Percentiles rank a stretch among this genome's conserved stretches.
Conservation (phyloP, 495 filamentous ascomycete genomes). For the Aspergillus avenaceus region DNA sequence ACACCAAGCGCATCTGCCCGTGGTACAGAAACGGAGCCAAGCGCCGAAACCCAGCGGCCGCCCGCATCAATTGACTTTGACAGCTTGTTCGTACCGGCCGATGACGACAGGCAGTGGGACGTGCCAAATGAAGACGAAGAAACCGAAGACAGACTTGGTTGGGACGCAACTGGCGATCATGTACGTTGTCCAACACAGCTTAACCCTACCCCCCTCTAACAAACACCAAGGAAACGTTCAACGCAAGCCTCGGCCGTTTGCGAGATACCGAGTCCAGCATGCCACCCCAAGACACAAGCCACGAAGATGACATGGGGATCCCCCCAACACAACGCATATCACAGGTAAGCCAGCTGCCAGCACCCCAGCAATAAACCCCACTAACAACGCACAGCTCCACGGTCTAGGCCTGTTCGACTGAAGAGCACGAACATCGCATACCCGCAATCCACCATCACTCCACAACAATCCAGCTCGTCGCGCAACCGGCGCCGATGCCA, state of each 20-base stretch:
- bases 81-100: conserved; percentile 72
- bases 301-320: conserved; percentile 37
- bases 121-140: conserved; percentile 67
- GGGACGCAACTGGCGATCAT: conserved; percentile 66
- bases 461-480: conserved; percentile 75
- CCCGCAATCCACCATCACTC: conserved; percentile 19
- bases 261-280: conserved; percentile 15
- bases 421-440: not conserved
- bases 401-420: conserved; percentile 45
- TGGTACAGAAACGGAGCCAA: conserved; percentile 6
- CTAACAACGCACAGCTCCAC: conserved; percentile 31
- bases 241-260: conserved; percentile 25
- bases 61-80: conserved; percentile 63
- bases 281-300: not conserved
- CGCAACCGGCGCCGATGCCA: conserved; percentile 76
- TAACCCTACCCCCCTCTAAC: conserved; percentile 15
- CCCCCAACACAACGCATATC: conserved; percentile 50
- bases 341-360: conserved; percentile 30
- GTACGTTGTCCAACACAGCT: conserved; percentile 13
- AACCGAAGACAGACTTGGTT: conserved; percentile 71
- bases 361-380: not conserved
- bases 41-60: conserved; percentile 40
- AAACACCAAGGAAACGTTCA: conserved; percentile 25
- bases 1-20: conserved; percentile 17
- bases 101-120: conserved; percentile 77